Evolutionary conservation across 2,329 filamentous ascomycete species (phyloP).

Genomic region (Trichoderma afroharzianum): DNA sequence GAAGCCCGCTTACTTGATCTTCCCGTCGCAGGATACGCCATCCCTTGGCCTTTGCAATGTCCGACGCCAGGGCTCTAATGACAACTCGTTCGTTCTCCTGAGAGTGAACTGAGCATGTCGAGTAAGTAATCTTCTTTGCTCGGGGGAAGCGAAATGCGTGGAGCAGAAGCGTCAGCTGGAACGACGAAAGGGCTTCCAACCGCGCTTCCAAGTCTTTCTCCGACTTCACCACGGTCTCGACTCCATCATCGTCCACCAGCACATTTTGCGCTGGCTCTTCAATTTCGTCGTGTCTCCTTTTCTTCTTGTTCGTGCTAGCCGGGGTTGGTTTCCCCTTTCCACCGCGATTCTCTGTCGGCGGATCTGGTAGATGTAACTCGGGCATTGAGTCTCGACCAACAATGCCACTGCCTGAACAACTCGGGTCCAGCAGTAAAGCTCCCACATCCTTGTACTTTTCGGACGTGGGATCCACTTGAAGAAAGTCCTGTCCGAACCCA

Average conservation of each 20-base stretch:
- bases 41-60: constrained; percentile 60
- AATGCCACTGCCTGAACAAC: constrained; percentile 94
- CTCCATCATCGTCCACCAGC: constrained; percentile 56
- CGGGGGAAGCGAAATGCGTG: constrained; percentile 81
- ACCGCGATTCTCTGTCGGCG: constrained; percentile 19
- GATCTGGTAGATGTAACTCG: constrained; percentile 56
- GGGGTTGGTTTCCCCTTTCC: background rate
- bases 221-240: constrained; percentile 48
- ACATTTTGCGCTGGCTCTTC: constrained; percentile 33
- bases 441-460: constrained; percentile 66
- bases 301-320: constrained; percentile 38
- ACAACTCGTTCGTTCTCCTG: constrained; percentile 90
- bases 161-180: constrained; percentile 76
- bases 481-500: constrained; percentile 74
- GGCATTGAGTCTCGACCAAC: constrained; percentile 81
- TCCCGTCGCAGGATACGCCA: constrained; percentile 74
- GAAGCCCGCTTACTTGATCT: constrained; percentile 73
- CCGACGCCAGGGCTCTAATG: constrained; percentile 63
- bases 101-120: constrained; percentile 84
- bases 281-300: constrained; percentile 42
- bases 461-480: constrained; percentile 65
- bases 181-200: constrained; percentile 69
- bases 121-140: constrained; percentile 78
- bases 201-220: constrained; percentile 59
- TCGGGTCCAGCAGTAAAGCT: constrained; percentile 83